phyloP scores from a whole-genome alignment of 345 rosid species.

The Adansonia digitata region DNA sequence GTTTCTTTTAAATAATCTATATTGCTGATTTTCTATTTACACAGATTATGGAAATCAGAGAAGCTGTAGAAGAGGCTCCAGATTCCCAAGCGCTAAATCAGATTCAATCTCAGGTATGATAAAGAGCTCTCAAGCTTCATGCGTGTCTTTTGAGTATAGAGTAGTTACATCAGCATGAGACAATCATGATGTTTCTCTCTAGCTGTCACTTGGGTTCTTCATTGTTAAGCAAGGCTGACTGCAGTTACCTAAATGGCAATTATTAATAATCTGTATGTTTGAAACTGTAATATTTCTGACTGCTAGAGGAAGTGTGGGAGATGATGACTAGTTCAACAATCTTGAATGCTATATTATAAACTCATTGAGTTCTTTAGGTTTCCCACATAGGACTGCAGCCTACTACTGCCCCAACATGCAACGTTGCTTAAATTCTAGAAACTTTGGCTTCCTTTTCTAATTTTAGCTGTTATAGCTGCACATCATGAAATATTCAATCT shows the following conservation, averaged over 20 bases:
- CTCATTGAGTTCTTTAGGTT: neutral
- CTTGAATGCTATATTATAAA: neutral
- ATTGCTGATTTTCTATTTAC: slow-evolving; percentile 9
- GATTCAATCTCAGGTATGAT: slow-evolving; percentile 55
- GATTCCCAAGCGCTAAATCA: slow-evolving; percentile 50
- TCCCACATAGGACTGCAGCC: neutral
- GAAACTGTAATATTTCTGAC: neutral
- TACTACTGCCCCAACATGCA: neutral
- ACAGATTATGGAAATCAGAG: slow-evolving; percentile 92
- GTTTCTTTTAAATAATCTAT: neutral
- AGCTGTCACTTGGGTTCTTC: neutral
- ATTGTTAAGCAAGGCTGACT: neutral
- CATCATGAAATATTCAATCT: neutral
- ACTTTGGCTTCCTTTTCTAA: neutral
- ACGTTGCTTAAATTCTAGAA: neutral
- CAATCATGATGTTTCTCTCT: neutral
- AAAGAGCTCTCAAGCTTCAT: neutral
- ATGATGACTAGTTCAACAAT: neutral
- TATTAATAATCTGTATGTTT: neutral
- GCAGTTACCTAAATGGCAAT: neutral
- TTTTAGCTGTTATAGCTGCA: neutral
- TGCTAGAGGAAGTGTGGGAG: neutral
- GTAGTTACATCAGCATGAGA: neutral
- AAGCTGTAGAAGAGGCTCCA: slow-evolving; percentile 76
- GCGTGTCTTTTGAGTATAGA: neutral